Conservation (phyloP, 768 basidiomycete genomes). For the Hericium alpestre region DNA sequence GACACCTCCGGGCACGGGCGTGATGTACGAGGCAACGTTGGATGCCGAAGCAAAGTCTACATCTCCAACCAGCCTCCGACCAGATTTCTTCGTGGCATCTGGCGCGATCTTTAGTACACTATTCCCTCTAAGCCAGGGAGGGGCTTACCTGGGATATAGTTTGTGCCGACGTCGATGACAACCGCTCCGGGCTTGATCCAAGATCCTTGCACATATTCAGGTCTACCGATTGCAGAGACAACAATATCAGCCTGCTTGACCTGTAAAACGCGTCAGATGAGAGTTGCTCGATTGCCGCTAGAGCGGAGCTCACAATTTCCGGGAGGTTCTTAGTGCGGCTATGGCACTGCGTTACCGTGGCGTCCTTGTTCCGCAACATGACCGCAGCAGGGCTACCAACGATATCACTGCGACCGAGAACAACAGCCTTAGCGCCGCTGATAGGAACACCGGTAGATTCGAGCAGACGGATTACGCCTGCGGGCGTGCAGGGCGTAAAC, state of each 20-base stretch:
- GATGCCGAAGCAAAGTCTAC: constrained; percentile 79
- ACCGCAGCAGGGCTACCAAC: constrained; percentile 93
- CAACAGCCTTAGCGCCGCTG: constrained; percentile 74
- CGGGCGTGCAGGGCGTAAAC: constrained; percentile 91
- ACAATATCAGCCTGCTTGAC: constrained; percentile 82
- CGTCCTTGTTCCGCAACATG: constrained; percentile 81
- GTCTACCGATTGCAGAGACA: constrained; percentile 91
- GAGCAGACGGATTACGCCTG: constrained; percentile 83
- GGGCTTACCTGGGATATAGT: constrained; percentile 72
- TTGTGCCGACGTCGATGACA: constrained; percentile 97
- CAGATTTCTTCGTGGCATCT: constrained; percentile 86
- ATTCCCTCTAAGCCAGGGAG: too few species aligned
- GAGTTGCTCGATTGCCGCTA: neutral
- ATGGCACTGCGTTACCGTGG: constrained; percentile 97
- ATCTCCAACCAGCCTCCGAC: constrained; percentile 92
- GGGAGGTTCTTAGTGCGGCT: constrained; percentile 78
- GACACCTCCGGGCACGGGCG: constrained; percentile 96
- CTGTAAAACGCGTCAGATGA: constrained; percentile 27
- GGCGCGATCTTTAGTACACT: neutral
- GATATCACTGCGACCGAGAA: constrained; percentile 94
- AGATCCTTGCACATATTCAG: constrained; percentile 81
- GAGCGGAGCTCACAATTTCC: constrained; percentile 45
- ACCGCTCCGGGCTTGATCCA: constrained; percentile 95
- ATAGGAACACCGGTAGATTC: constrained; percentile 76
- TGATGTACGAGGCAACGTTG: constrained; percentile 77